Conservation (phyloP, 768 basidiomycete genomes). For the Paxillus ammoniavirescens region DNA sequence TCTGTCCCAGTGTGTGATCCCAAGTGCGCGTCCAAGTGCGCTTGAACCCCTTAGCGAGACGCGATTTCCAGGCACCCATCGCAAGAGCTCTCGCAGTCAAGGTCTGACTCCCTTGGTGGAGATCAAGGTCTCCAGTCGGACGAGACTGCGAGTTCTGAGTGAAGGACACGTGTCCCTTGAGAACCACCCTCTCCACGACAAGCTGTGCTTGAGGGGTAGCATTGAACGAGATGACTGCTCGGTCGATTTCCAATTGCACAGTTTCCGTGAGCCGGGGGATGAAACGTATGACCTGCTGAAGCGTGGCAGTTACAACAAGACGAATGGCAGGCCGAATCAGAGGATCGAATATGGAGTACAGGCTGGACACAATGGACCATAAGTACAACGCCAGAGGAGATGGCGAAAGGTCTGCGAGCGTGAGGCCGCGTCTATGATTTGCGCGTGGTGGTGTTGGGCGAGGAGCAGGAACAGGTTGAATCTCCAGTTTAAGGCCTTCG, state of each 20-base stretch:
- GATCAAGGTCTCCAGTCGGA: constrained; percentile 8
- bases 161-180: constrained; percentile 57
- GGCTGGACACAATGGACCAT: constrained; percentile 30
- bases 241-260: constrained; percentile 64
- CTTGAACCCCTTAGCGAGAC: constrained; percentile 56
- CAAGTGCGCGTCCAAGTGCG: constrained; percentile 69
- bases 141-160: constrained; percentile 42
- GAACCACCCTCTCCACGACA: constrained; percentile 45
- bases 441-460: constrained; percentile 17
- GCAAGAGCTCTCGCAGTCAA: constrained; percentile 38
- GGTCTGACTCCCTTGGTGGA: constrained; percentile 11
- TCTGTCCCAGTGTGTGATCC: constrained; percentile 66
- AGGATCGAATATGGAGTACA: constrained; percentile 54
- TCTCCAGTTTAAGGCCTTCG: constrained; percentile 57
- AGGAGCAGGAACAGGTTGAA: constrained; percentile 28
- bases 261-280: constrained; percentile 69
- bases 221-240: constrained; percentile 48
- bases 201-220: constrained; percentile 53
- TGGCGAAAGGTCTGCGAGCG: constrained; percentile 36
- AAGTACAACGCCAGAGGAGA: constrained; percentile 35
- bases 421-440: constrained; percentile 41
- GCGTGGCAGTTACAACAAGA: constrained; percentile 46
- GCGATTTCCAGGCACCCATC: constrained; percentile 63
- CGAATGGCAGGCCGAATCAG: constrained; percentile 62
- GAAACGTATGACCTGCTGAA: constrained; percentile 60